Conservation (phyloP, 2,329 filamentous ascomycete genomes). For the Ilyonectria robusta region DNA sequence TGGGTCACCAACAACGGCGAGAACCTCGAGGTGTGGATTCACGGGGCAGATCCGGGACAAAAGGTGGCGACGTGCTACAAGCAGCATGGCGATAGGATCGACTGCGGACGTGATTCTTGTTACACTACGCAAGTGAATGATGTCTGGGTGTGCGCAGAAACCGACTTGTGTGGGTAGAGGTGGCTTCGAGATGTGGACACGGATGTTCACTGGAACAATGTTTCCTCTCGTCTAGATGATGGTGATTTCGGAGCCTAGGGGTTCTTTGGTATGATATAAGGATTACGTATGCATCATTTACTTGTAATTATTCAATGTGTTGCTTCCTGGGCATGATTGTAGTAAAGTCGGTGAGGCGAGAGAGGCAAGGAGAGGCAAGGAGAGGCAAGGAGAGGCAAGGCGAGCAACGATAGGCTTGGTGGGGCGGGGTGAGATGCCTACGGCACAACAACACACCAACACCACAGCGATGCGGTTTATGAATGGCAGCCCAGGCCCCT, state of each 20-base stretch:
- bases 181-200: constrained; percentile 3
- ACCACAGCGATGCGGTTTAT: constrained; percentile 23
- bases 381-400: neutral
- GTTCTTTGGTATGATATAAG: no score
- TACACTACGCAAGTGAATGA: neutral
- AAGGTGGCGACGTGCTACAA: constrained; percentile 17
- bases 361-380: neutral
- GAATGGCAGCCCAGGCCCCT: constrained; percentile 18
- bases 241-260: neutral
- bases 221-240: neutral
- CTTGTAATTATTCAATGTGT: neutral
- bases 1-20: constrained; percentile 3
- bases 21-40: constrained; percentile 12
- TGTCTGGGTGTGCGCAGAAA: constrained; percentile 20
- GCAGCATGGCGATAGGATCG: constrained; percentile 3
- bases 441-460: constrained; percentile 27
- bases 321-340: neutral
- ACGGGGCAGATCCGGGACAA: constrained; percentile 8
- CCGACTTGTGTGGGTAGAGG: neutral
- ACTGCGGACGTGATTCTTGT: neutral
- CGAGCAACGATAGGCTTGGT: neutral
- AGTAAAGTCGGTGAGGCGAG: neutral
- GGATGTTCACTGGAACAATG: neutral
- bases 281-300: neutral
- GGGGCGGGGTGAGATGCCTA: constrained; percentile 19